Conservation (phyloP, 2,329 filamentous ascomycete genomes). For the Fusarium buxicola region DNA sequence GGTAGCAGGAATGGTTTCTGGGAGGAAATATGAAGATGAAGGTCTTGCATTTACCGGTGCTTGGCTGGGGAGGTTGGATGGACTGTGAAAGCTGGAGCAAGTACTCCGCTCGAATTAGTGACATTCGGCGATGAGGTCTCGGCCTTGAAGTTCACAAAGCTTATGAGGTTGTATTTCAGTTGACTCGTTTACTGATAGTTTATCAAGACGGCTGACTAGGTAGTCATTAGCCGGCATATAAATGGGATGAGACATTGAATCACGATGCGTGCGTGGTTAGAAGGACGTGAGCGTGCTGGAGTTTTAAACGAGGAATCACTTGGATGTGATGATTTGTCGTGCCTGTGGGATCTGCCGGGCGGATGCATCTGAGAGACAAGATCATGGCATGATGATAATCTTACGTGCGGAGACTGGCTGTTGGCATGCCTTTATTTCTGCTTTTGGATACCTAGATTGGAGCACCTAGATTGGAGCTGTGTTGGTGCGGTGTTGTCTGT, state of each 20-base stretch:
- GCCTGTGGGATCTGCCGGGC: not conserved
- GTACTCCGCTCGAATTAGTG: slow-evolving; percentile 6
- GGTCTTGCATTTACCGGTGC: slow-evolving; percentile 29
- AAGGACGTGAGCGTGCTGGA: not conserved
- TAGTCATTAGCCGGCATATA: slow-evolving; percentile 16
- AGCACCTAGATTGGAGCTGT: too few species aligned
- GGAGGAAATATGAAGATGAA: slow-evolving; percentile 17
- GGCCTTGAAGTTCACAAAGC: slow-evolving; percentile 11
- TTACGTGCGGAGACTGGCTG: too few species aligned
- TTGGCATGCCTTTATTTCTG: too few species aligned
- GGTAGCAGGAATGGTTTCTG: slow-evolving; percentile 26
- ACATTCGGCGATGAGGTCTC: slow-evolving; percentile 14
- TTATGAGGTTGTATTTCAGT: slow-evolving; percentile 13
- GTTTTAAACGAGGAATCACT: not conserved
- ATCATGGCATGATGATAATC: not conserved
- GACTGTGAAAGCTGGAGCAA: slow-evolving; percentile 30
- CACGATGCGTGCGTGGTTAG: not conserved
- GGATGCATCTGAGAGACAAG: not conserved
- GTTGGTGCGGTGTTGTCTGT: too few species aligned
- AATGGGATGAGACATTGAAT: slow-evolving; percentile 12
- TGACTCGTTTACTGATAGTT: slow-evolving; percentile 8
- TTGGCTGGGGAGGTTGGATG: slow-evolving; percentile 42
- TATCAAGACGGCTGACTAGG: slow-evolving; percentile 12
- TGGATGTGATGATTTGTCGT: not conserved
- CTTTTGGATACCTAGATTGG: too few species aligned